phyloP scores from a whole-genome alignment of 495 filamentous ascomycete genomes.

The Halenospora varia region DNA sequence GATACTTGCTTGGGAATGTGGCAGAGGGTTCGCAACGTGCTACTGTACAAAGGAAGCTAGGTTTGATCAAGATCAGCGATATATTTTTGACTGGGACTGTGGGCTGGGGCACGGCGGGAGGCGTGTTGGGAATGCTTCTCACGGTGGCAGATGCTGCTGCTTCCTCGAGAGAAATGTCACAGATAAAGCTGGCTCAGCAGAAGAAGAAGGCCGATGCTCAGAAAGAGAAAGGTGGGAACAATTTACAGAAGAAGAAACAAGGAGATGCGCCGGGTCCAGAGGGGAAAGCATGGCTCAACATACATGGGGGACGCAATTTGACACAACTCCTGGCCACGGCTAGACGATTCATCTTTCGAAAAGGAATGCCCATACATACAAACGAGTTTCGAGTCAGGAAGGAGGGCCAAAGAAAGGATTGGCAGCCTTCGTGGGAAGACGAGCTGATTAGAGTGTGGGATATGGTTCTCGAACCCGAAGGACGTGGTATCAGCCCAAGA shows the following conservation, averaged over 20 bases:
- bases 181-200: slow-evolving; percentile 18
- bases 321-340: slow-evolving; percentile 74
- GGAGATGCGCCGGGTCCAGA: slow-evolving; percentile 7
- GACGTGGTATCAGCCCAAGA: slow-evolving; percentile 28
- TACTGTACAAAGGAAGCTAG: slow-evolving; percentile 57
- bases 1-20: slow-evolving; percentile 85
- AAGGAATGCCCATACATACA: slow-evolving; percentile 64
- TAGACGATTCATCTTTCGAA: slow-evolving; percentile 85
- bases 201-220: slow-evolving; percentile 26
- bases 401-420: slow-evolving; percentile 7
- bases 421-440: slow-evolving; percentile 67
- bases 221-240: slow-evolving; percentile 21
- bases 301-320: slow-evolving; percentile 77
- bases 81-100: slow-evolving; percentile 77
- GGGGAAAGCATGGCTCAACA: slow-evolving; percentile 42
- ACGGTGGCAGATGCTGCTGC: slow-evolving; percentile 65
- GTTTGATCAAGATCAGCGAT: slow-evolving; percentile 58
- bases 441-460: slow-evolving; percentile 78
- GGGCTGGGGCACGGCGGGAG: slow-evolving; percentile 73
- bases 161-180: slow-evolving; percentile 24
- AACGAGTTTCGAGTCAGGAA: slow-evolving; percentile 50
- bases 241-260: slow-evolving; percentile 21
- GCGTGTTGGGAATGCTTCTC: slow-evolving; percentile 78
- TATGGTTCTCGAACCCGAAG: slow-evolving; percentile 50
- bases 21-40: slow-evolving; percentile 84